These are phyloP conservation scores for Amylocarpus encephaloides DNA, from an alignment of 2,329 filamentous ascomycete genomes.

Conservation along the genomic window DNA sequence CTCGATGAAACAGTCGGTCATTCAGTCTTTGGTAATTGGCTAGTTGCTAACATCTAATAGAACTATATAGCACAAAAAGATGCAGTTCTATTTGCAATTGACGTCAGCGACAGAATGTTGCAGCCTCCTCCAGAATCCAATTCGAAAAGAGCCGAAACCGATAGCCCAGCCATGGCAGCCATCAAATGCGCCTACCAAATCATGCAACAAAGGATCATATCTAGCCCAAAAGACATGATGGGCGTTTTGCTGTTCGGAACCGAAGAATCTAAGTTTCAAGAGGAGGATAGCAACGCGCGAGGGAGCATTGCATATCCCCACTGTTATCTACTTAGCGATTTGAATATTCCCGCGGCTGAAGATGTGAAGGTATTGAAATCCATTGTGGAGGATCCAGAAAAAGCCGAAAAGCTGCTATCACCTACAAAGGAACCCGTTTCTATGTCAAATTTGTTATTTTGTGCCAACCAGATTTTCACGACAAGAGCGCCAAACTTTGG, in stretches of 20 bases:
- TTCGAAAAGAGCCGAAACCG: conserved; percentile 70
- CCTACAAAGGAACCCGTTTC: conserved; percentile 64
- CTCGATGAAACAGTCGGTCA: conserved; percentile 54
- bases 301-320: conserved; percentile 69
- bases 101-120: conserved; percentile 86
- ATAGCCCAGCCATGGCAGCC: conserved; percentile 75
- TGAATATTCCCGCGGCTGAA: conserved; percentile 78
- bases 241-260: conserved; percentile 90
- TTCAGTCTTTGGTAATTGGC: neutral
- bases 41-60: conserved; percentile 37
- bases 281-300: conserved; percentile 51
- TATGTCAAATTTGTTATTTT: conserved; percentile 89
- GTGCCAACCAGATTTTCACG: conserved; percentile 93
- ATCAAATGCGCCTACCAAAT: conserved; percentile 90
- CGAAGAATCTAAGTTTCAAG: conserved; percentile 71
- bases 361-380: conserved; percentile 76
- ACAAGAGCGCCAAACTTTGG: conserved; percentile 92
- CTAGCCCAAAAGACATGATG: conserved; percentile 95
- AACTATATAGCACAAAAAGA: conserved; percentile 90
- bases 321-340: conserved; percentile 84
- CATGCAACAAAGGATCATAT: conserved; percentile 98
- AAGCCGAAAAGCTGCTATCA: conserved; percentile 60
- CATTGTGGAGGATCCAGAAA: conserved; percentile 72
- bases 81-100: conserved; percentile 95
- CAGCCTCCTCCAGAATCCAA: conserved; percentile 54